Percentiles rank a stretch among this genome's conserved stretches.
Evolutionary conservation across 306 rosid genomes (phyloP).

Genomic region (Quercus glauca): DNA sequence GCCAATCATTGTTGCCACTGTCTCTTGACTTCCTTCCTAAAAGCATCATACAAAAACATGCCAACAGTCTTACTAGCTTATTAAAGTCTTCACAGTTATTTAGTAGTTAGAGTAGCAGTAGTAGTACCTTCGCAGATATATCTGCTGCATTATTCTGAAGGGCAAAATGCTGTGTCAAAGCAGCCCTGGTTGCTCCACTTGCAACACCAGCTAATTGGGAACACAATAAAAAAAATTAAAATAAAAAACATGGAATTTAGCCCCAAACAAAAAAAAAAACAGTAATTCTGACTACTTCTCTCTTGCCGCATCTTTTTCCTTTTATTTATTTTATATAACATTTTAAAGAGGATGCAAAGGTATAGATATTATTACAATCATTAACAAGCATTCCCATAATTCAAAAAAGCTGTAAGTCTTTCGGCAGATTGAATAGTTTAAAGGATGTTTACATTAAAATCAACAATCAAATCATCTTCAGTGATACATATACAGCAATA

Average conservation of each 20-base stretch:
- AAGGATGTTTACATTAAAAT: background rate
- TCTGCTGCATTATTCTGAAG: slow-evolving; percentile 65
- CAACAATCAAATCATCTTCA: background rate
- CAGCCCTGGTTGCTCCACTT: slow-evolving; percentile 99
- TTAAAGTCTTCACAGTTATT: background rate
- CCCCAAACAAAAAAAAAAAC: background rate
- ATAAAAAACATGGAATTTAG: background rate
- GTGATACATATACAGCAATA: background rate
- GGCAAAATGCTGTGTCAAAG: slow-evolving; percentile 98
- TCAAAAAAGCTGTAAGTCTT: slow-evolving; percentile 7
- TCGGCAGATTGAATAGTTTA: background rate
- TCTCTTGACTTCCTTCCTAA: slow-evolving; percentile 72
- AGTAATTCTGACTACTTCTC: background rate
- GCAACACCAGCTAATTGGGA: slow-evolving; percentile 84
- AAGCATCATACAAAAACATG: slow-evolving; percentile 11
- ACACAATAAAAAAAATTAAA: slow-evolving; percentile 13
- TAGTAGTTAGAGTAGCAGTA: background rate
- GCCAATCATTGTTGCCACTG: slow-evolving; percentile 83
- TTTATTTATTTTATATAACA: background rate
- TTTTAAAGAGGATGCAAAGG: background rate
- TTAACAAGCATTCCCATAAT: background rate
- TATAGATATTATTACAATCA: background rate
- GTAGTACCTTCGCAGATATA: slow-evolving; percentile 59
- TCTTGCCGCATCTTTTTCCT: background rate
- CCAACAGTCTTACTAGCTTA: slow-evolving; percentile 8